These are phyloP conservation scores for Pseudopyricularia cyperi DNA, from an alignment of 2,329 filamentous ascomycete genomes.

Conservation along the genomic window DNA sequence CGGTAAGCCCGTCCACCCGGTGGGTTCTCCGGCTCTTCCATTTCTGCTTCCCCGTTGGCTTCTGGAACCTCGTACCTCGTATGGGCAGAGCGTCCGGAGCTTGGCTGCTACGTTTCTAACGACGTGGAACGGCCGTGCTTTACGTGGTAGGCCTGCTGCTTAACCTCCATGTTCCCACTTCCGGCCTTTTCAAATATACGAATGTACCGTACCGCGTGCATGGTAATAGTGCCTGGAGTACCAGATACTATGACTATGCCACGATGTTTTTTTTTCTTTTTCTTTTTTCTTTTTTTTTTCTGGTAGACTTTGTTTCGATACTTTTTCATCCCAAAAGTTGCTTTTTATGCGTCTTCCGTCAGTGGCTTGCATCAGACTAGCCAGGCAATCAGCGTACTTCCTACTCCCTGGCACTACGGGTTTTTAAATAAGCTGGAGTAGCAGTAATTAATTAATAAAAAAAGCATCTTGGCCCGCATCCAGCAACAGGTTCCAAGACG, in stretches of 20 bases:
- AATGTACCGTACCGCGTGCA: too few species aligned
- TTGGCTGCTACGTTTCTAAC: neutral
- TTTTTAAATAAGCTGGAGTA: too few species aligned
- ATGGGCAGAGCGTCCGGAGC: neutral
- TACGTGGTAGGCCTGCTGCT: too few species aligned
- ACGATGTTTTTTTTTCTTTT: neutral
- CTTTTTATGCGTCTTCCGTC: neutral
- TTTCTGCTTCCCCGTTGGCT: neutral
- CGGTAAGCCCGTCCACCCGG: neutral
- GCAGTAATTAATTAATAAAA: neutral
- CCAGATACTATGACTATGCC: too few species aligned
- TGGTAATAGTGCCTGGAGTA: too few species aligned
- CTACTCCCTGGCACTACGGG: neutral
- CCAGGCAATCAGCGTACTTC: neutral
- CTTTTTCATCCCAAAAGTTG: too few species aligned
- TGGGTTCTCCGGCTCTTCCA: neutral
- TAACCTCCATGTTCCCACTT: neutral
- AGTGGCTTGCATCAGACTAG: neutral
- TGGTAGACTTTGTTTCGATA: neutral
- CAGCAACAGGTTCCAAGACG: neutral
- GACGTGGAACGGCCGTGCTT: too few species aligned
- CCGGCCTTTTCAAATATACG: neutral
- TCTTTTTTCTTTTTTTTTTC: neutral
- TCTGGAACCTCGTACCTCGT: neutral
- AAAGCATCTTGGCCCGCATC: neutral